Percentiles rank a stretch among this genome's conserved stretches.
phyloP scores from a whole-genome alignment of 768 basidiomycete genomes.

The Dioszegia hungarica region DNA sequence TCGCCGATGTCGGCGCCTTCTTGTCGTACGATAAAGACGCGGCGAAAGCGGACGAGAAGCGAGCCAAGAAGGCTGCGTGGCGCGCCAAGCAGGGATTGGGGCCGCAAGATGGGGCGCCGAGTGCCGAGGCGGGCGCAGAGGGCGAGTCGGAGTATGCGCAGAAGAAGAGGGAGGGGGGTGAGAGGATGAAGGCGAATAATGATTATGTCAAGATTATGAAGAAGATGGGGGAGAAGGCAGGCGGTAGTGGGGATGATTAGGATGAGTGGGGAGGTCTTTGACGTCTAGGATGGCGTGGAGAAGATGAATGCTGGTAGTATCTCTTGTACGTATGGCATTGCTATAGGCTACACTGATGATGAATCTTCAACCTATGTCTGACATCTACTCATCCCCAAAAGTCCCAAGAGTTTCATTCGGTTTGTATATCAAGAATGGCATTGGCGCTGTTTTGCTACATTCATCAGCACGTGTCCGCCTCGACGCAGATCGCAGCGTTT shows the following conservation, averaged over 20 bases:
- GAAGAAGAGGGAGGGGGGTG: slow-evolving; percentile 14
- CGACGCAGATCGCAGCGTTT: too few species aligned
- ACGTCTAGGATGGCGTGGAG: too few species aligned
- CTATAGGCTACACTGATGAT: not conserved
- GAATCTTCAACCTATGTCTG: too few species aligned
- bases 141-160: not conserved
- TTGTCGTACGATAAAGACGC: slow-evolving; percentile 70
- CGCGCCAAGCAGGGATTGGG: slow-evolving; percentile 44
- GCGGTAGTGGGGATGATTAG: slow-evolving; percentile 1
- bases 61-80: slow-evolving; percentile 63
- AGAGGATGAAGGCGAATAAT: slow-evolving; percentile 8
- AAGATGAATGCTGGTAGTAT: not conserved
- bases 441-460: not conserved
- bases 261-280: not conserved
- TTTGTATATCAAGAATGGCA: slow-evolving; percentile 11
- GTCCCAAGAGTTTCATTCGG: too few species aligned
- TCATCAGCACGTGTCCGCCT: too few species aligned
- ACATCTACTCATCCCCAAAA: too few species aligned
- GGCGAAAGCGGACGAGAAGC: slow-evolving; percentile 63
- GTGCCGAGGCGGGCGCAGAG: not conserved
- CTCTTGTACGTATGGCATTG: too few species aligned
- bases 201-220: slow-evolving; percentile 12
- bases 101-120: slow-evolving; percentile 32
- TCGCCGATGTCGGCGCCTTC: slow-evolving; percentile 78
- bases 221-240: slow-evolving; percentile 5